Evolutionary conservation across 352 stramenopile species (phyloP).

Genomic region (Phytopythium litorale): DNA sequence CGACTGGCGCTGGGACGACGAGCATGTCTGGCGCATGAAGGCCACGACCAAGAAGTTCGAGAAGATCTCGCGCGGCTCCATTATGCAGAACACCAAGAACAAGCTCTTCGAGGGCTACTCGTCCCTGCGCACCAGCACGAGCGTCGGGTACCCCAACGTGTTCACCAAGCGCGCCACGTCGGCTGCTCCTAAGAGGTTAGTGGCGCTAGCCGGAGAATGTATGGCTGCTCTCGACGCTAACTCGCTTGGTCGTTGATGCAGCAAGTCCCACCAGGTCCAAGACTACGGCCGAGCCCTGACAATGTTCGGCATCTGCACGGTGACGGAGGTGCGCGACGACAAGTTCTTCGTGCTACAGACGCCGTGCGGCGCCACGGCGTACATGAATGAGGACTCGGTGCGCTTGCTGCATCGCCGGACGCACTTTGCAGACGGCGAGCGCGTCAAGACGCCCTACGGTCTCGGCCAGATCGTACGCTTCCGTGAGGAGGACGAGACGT

Average conservation of each 20-base stretch:
- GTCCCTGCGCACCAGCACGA: conserved; percentile 56
- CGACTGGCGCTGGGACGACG: conserved; percentile 86
- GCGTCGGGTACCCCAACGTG: conserved; percentile 36
- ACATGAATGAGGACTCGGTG: conserved; percentile 45
- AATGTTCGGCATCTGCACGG: conserved; percentile 42
- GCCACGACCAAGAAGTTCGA: conserved; percentile 89
- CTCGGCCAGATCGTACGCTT: conserved; percentile 39
- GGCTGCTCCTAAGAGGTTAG: conserved; percentile 25
- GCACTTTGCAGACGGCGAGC: conserved; percentile 43
- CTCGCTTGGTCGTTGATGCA: conserved; percentile 13
- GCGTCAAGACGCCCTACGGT: conserved; percentile 51
- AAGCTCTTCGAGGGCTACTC: conserved; percentile 76
- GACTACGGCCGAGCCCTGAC: conserved; percentile 14
- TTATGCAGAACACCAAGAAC: conserved; percentile 83
- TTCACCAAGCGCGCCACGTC: conserved; percentile 61
- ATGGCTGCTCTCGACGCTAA: conserved; percentile 12
- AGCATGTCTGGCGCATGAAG: conserved; percentile 88
- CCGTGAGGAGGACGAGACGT: conserved; percentile 53
- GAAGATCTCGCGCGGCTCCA: conserved; percentile 59
- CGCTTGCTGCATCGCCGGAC: conserved; percentile 44
- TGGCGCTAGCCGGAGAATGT: not conserved
- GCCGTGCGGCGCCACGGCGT: conserved; percentile 36
- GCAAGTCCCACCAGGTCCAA: conserved; percentile 14
- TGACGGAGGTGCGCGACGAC: conserved; percentile 42
- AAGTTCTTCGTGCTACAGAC: conserved; percentile 60